Base-by-base conservation (phyloP, 345 rosid species). In the Clarkia xantiana region DNA sequence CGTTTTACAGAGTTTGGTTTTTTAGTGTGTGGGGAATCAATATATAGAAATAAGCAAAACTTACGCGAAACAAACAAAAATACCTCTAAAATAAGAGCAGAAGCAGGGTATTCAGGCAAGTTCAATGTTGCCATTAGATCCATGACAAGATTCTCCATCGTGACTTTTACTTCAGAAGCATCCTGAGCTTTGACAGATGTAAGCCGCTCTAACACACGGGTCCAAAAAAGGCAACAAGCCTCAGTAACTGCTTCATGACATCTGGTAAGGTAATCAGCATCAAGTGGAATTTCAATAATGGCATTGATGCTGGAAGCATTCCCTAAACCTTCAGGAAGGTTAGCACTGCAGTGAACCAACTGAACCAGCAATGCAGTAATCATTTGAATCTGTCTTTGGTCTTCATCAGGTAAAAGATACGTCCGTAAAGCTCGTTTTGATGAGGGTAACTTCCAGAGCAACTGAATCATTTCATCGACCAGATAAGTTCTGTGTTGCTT, bases 311-410 rank as follows among this genome's bases (percentile, higher is more conserved):
- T 63, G 4, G 93, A 66, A 49, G 78, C 78, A 62, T 72, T 73
- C 70, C 78, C 75, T 54, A 84, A 52, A 57, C 79, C 71, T 61
- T 82, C 84, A 65, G 96, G 99, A 69, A 87, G 86, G 71, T 69
- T 81, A 49, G 90, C 86, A 63, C 96, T 82, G 64, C 71, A 67
- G 62, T 87, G 95, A 71, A 87, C 95, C 76, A 93, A 74, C 67
- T 93, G 99, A 71, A 93, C 77, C 58, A 93, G 81, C 69, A 93
- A 68, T 55, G 96, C 99, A 42, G 95, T 78, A 53, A 87, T 70
- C 94, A 84, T 87, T 69, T 93, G 99, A 68, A 93, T 93, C 71
- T 93, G 99, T 69, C 80, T 80, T 58, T 87, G 95, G 63, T 93
- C 99, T 71, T 93, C 99, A 76, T 87, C 99, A 47, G 99, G 96